phyloP scores from a whole-genome alignment of 495 filamentous ascomycete genomes.

The Parmelia sp. region DNA sequence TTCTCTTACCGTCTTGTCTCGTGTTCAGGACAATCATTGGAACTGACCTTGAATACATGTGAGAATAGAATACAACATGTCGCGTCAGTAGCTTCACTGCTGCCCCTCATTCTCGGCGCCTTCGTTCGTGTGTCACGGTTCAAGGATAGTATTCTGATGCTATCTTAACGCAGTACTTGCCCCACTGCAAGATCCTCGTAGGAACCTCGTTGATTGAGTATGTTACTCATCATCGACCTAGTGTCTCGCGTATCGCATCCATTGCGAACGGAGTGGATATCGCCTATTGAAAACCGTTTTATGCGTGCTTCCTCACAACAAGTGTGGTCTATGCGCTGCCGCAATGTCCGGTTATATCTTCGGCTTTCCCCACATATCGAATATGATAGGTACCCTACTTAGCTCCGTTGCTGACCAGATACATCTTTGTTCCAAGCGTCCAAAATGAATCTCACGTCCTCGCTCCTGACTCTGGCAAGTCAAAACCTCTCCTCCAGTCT shows the following conservation, averaged over 20 bases:
- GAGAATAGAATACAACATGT: too few relatives aligned
- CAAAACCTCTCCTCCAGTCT: constrained; percentile 1
- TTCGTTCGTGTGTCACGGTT: neutral
- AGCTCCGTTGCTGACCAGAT: neutral
- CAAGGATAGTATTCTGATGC: neutral
- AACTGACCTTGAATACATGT: too few relatives aligned
- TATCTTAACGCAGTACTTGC: neutral
- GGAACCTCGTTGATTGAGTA: neutral
- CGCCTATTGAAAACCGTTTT: neutral
- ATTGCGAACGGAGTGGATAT: neutral
- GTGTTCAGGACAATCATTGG: too few relatives aligned
- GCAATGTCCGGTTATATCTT: neutral
- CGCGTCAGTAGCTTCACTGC: neutral
- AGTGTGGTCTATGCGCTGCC: neutral
- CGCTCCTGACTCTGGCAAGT: neutral
- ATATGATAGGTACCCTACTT: constrained; percentile 3
- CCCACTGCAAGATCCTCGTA: neutral
- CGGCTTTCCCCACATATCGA: neutral
- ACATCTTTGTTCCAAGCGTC: neutral
- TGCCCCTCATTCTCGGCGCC: neutral
- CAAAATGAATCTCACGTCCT: constrained; percentile 2
- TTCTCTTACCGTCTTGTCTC: too few relatives aligned
- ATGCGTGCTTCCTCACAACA: neutral
- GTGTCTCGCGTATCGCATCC: neutral
- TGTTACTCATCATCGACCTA: neutral